A percentile compares a stretch with the other conserved stretches of the same genome.
Conservation (phyloP, 208 protist species). For the Wallacemonas rigidus region DNA sequence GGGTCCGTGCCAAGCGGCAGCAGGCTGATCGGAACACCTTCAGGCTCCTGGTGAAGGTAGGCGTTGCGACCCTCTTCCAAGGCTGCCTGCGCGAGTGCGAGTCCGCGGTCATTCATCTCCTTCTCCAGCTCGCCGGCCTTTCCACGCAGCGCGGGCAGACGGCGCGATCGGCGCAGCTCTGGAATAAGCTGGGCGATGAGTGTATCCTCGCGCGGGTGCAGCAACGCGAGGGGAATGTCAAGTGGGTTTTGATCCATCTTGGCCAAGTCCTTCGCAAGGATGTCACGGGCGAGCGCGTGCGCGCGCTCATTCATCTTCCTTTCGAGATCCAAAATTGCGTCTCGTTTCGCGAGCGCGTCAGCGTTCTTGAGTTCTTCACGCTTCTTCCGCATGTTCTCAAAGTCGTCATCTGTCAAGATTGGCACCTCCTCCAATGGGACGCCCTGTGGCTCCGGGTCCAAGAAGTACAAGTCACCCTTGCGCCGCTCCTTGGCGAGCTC, state of each 20-base stretch:
- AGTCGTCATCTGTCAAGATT: constrained; percentile 40
- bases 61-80: constrained; percentile 51
- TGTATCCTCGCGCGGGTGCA: constrained; percentile 52
- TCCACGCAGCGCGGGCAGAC: constrained; percentile 28
- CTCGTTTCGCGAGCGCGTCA: constrained; percentile 57
- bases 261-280: constrained; percentile 57
- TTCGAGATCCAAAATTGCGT: constrained; percentile 52
- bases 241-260: constrained; percentile 57
- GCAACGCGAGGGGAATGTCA: constrained; percentile 63
- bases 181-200: constrained; percentile 47
- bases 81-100: constrained; percentile 41
- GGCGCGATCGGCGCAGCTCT: constrained; percentile 41
- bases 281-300: constrained; percentile 38
- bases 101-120: constrained; percentile 44
- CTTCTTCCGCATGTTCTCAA: constrained; percentile 46
- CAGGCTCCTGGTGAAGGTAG: constrained; percentile 55
- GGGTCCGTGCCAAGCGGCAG: constrained; percentile 60
- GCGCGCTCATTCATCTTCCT: constrained; percentile 57
- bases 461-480: constrained; percentile 80
- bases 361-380: constrained; percentile 47
- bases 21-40: constrained; percentile 56
- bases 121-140: constrained; percentile 41
- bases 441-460: constrained; percentile 52
- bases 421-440: constrained; percentile 45
- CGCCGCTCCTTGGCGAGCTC: constrained; percentile 67